These are phyloP conservation scores for Aspergillus unguis DNA, from an alignment of 2,329 filamentous ascomycete genomes.

Conservation along the genomic window DNA sequence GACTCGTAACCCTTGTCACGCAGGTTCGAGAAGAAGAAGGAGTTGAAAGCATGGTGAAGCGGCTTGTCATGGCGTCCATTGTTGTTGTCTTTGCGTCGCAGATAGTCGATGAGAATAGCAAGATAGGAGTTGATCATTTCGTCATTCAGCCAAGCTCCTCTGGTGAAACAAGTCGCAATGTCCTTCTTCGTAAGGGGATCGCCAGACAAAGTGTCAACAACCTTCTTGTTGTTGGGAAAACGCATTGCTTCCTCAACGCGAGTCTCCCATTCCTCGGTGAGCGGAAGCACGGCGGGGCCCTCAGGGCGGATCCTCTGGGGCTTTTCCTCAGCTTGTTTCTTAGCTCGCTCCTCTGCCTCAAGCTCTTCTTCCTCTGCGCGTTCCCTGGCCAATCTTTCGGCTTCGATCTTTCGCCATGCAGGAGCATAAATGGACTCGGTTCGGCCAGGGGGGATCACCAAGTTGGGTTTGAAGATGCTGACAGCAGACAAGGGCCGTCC, in stretches of 20 bases:
- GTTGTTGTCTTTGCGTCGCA: conserved; percentile 33
- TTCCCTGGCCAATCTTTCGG: conserved; percentile 15
- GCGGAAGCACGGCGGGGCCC: conserved; percentile 34
- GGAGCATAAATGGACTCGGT: conserved; percentile 28
- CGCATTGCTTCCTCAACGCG: conserved; percentile 31
- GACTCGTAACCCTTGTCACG: conserved; percentile 34
- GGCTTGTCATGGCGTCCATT: conserved; percentile 35
- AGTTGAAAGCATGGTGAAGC: conserved; percentile 43
- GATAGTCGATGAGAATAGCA: conserved; percentile 39
- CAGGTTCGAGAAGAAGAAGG: conserved; percentile 45
- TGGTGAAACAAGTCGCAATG: conserved; percentile 36
- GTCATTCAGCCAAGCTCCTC: conserved; percentile 44
- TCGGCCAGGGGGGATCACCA: conserved; percentile 25
- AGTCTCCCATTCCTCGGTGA: conserved; percentile 36
- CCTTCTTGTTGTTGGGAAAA: conserved; percentile 20
- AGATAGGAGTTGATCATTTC: conserved; percentile 48
- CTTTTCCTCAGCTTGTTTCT: too few relatives aligned
- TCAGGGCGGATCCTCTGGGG: conserved; percentile 21
- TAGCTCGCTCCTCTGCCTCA: too few relatives aligned
- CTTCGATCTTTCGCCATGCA: conserved; percentile 25
- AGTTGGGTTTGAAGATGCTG: conserved; percentile 22
- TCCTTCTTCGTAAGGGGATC: conserved; percentile 36
- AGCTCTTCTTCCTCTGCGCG: too few relatives aligned
- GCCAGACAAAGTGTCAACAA: conserved; percentile 34
- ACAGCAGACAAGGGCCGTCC: conserved; percentile 32